Percentiles rank a stretch among this genome's conserved stretches.
Conservation (phyloP, 495 filamentous ascomycete genomes). For the Polyplosphaeria fusca region DNA sequence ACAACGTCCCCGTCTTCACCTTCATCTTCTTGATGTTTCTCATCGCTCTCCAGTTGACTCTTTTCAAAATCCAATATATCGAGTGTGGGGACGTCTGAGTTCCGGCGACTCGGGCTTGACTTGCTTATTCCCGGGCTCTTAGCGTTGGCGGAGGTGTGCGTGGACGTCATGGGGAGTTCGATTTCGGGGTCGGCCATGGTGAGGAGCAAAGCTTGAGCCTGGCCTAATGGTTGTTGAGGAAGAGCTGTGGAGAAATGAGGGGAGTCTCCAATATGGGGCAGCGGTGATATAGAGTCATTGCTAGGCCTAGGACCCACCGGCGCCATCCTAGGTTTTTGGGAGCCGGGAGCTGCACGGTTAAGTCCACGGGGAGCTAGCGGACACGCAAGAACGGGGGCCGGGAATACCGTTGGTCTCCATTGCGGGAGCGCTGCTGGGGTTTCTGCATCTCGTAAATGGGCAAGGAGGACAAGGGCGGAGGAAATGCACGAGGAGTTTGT, state of each 20-base stretch:
- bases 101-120: not conserved
- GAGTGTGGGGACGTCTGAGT: constrained; percentile 11
- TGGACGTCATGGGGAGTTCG: constrained; percentile 27
- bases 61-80: constrained; percentile 10
- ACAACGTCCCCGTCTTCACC: constrained; percentile 31
- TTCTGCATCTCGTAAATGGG: too few species aligned
- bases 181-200: constrained; percentile 35
- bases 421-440: not conserved
- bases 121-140: constrained; percentile 24
- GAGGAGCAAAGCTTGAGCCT: not conserved
- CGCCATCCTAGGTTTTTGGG: not conserved
- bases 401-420: not conserved
- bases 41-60: constrained; percentile 7
- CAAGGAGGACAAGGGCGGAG: too few species aligned
- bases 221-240: not conserved
- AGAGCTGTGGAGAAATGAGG: not conserved
- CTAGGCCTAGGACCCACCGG: constrained; percentile 3
- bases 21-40: constrained; percentile 1
- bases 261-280: not conserved
- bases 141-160: constrained; percentile 5
- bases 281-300: not conserved
- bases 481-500: too few species aligned
- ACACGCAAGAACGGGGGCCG: not conserved
- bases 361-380: not conserved
- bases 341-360: not conserved